Base-by-base conservation (phyloP, 2,329 filamentous ascomycete species). In the Trichoderma polysporum region DNA sequence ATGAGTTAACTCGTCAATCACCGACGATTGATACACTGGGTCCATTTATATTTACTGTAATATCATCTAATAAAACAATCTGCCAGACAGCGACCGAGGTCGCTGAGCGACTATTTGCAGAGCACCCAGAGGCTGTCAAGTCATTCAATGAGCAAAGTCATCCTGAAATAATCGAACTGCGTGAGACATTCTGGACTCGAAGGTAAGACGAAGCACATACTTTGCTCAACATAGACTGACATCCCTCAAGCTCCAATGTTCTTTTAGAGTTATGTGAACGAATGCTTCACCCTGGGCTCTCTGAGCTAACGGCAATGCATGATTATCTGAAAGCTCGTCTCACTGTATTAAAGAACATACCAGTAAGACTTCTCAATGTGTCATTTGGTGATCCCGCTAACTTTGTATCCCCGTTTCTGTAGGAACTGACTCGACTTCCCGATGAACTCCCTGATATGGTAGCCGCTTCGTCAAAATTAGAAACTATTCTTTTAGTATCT, bases 401-500 rank as follows among this genome's bases (percentile, higher is more conserved):
- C 17, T 22, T 13, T 27, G 15, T 33, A 25, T 35, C 2, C 6
- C 39, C 17, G 35, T 19, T 27, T 47, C 17, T 37, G 10, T 41
- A 89, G 84, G 86, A 87, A 68, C 74, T 90, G 39, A 81, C 82
- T 13, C 81, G 85, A 52, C 74, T 87, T 9, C 78, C 84, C 1
- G 82, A 83, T 50, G 86, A 88, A 50, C 79, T 87, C 22, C 77
- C 83, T 1, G 85, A 90, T 70, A 81, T 87, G 35, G 80, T 80
- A 27, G 79, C 80, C 17, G 82, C 85, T 15, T 83, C 82, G 4
- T 83, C 82, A 7, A 87, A 84, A 70, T 79, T 88, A 4, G 89
- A 91, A 76, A 89, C 87, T 0, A 80, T 87, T 1, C 82, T 91
- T 47, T 77, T 91, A 5, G 83, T 90, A 10, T 85, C 86, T 1